Conservation (phyloP, 2,329 filamentous ascomycete genomes). For the Whalleya microplaca region DNA sequence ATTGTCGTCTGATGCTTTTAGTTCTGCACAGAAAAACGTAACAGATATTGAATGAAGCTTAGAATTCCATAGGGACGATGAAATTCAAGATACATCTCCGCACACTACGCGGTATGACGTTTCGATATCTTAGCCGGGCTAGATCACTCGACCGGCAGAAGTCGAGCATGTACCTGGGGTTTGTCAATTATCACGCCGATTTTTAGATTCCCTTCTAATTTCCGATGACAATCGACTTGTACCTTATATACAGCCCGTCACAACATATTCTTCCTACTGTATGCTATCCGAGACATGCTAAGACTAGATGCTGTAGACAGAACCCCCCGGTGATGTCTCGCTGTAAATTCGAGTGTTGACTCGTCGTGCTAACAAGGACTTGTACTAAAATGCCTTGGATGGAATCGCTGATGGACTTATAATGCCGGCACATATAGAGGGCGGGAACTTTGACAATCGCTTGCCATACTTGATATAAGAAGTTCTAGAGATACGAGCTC, state of each 20-base stretch:
- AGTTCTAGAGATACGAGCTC: too few relatives aligned
- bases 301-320: not conserved
- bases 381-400: too few relatives aligned
- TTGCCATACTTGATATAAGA: too few relatives aligned
- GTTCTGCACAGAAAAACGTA: not conserved
- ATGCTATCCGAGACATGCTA: not conserved
- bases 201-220: not conserved
- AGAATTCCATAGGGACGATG: not conserved
- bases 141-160: slow-evolving; percentile 11
- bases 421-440: too few relatives aligned
- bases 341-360: too few relatives aligned
- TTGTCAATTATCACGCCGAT: not conserved
- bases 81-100: not conserved
- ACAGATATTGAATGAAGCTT: not conserved
- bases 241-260: not conserved
- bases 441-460: too few relatives aligned
- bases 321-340: not conserved
- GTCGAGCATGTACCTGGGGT: not conserved
- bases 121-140: slow-evolving; percentile 13
- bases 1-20: slow-evolving; percentile 1
- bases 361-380: too few relatives aligned
- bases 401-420: too few relatives aligned
- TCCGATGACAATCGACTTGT: not conserved
- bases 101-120: not conserved
- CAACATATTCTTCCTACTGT: not conserved